Base-by-base conservation (phyloP, 2,329 filamentous ascomycete species). In the Trichothecium roseum region DNA sequence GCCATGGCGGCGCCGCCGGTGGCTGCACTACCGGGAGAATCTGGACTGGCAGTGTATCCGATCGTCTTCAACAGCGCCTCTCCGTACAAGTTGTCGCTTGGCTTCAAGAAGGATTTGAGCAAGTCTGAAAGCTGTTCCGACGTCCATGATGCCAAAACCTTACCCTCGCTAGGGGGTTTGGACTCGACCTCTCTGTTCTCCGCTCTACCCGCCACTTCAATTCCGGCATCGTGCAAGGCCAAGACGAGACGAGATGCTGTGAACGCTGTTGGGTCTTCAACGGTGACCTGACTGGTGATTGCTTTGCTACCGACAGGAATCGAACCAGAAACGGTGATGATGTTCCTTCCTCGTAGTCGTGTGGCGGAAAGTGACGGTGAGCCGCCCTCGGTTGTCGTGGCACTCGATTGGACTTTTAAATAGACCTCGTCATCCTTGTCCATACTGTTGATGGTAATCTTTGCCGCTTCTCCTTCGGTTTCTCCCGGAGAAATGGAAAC, bases 21-120 rank as follows among this genome's bases (percentile, higher is more conserved):
- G n/a, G n/a, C n/a, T n/a, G n/a, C n/a, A n/a, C n/a, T n/a, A n/a
- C n/a, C n/a, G n/a, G n/a, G n/a, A n/a, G n/a, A n/a, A n/a, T n/a
- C n/a, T n/a, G n/a, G n/a, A n/a, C n/a, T n/a, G n/a, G n/a, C n/a
- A n/a, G 29, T 20, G 30, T 32, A 32, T 13, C 8, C 15, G 14
- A 30, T 17, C 12, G 32, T 39, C 30, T 39, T 39, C 10, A 36
- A 29, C 15, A 39, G 30, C 12, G 34, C 37, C 26, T 39, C 37
- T 29, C 37, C 37, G 34, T 39, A 39, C 30, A 39, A 28, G 34
- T 36, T 39, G n/a, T 39, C 29, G 28, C 37, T 39, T 13, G 37
- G 37, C 34, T 39, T 36, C 29, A 39, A 4, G 32, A 39, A 39
- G 7, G 18, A 18, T 12, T 10, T 28, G 7, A 39, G 37, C 15